Evolutionary conservation across 2,329 filamentous ascomycete genomes (phyloP).

Genomic region (Calonectria honghensis): DNA sequence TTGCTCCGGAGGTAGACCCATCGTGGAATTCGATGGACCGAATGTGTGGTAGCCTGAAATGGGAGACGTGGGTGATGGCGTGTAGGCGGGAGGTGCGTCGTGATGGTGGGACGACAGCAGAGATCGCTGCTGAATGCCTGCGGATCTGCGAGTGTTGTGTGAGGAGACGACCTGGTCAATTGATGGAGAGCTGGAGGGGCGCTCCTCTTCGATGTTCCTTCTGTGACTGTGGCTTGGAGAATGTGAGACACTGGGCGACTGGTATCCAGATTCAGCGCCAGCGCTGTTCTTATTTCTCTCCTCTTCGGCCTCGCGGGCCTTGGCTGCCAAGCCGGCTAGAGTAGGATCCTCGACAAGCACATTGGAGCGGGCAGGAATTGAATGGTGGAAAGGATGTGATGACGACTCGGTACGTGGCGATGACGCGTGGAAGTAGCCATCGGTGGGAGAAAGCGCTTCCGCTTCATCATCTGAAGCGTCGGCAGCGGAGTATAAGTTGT

Average conservation of each 20-base stretch:
- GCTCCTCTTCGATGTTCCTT: slow-evolving; percentile 52
- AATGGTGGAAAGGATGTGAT: slow-evolving; percentile 50
- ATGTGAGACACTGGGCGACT: slow-evolving; percentile 1
- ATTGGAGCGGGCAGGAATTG: slow-evolving; percentile 67
- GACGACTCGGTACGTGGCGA: slow-evolving; percentile 55
- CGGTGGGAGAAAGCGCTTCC: slow-evolving; percentile 68
- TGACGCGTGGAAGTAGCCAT: slow-evolving; percentile 70
- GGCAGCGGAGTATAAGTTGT: slow-evolving; percentile 67
- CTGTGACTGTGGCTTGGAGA: slow-evolving; percentile 45
- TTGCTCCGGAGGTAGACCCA: slow-evolving; percentile 66
- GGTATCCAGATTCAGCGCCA: slow-evolving; percentile 6
- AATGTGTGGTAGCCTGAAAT: slow-evolving; percentile 67
- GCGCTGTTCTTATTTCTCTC: slow-evolving; percentile 59
- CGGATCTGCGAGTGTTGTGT: slow-evolving; percentile 9
- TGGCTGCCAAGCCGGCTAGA: slow-evolving; percentile 61
- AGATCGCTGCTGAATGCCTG: slow-evolving; percentile 29
- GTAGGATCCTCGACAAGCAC: slow-evolving; percentile 70
- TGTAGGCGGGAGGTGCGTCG: slow-evolving; percentile 72
- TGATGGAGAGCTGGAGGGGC: background rate
- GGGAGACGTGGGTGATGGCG: slow-evolving; percentile 62
- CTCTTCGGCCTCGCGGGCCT: slow-evolving; percentile 66
- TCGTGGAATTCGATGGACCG: slow-evolving; percentile 55
- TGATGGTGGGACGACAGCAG: slow-evolving; percentile 47
- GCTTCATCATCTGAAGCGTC: slow-evolving; percentile 61
- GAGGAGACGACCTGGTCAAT: slow-evolving; percentile 12